Evolutionary conservation across 2,329 filamentous ascomycete genomes (phyloP), one percentile per base, ranked within the genome.

Genomic region (Epichloe sibirici): DNA sequence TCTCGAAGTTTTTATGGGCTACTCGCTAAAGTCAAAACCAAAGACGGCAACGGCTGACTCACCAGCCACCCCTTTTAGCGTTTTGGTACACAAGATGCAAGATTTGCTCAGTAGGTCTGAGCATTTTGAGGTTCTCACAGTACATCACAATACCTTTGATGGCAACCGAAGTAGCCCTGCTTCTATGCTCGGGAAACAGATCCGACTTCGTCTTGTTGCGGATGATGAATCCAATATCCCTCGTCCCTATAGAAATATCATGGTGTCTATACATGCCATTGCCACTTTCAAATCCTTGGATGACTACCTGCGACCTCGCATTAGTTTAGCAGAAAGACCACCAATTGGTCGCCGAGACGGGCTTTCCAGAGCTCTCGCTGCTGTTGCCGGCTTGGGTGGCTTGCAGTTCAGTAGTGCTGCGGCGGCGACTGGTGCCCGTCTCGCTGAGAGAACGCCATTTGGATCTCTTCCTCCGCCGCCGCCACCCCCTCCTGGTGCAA

Each of bases 181-280:
- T 0, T 94, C 91, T 1, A 96, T 98, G 90, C 77, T 98, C 5
- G 90, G 90, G 4, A 97, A 97, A 67, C 93, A 98, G 63, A 85
- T 98, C 37, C 82, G 91, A 37, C 78, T 98, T 45, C 90, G 89
- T 60, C 76, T 98, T 37, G 80, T 90, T 39, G 91, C 93, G 1
- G 90, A 95, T 59, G 90, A 94, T 1, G 85, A 90, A 46, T 91
- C 90, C 0, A 88, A 93, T 48, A 93, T 98, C 55, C 93, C 93
- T 17, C 79, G 83, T 38, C 77, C 85, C 0, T 97, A 95, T 65
- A 81, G 88, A 23, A 95, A 91, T 59, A 94, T 98, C 57, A 96
- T 96, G 86, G 93, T 98, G 1, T 95, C 90, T 0, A 98, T 98
- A 53, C 93, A 98, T 66, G 93, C 93, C 15, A 97, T 98, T 62